Evolutionary conservation across 2,329 filamentous ascomycete genomes (phyloP).

Genomic region (Pestalotiopsis sp.): DNA sequence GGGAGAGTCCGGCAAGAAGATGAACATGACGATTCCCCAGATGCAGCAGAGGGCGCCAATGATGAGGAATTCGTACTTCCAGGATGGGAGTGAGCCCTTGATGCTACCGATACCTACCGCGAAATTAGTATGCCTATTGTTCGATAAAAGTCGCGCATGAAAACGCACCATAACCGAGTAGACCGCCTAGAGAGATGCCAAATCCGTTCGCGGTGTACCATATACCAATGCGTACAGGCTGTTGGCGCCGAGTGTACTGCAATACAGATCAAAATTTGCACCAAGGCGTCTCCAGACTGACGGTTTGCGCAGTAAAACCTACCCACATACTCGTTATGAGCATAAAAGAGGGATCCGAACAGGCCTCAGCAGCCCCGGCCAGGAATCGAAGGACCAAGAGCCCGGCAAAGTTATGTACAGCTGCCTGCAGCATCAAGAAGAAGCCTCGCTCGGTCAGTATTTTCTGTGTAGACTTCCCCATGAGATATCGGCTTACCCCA

Average conservation of each 20-base stretch:
- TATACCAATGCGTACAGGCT: constrained; percentile 56
- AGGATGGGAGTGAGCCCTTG: constrained; percentile 51
- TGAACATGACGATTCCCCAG: constrained; percentile 17
- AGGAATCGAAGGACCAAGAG: constrained; percentile 55
- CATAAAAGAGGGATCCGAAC: constrained; percentile 58
- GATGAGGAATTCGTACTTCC: constrained; percentile 63
- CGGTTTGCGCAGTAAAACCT: constrained; percentile 1
- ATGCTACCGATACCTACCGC: constrained; percentile 49
- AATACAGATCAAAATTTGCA: not conserved
- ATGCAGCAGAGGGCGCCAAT: constrained; percentile 30
- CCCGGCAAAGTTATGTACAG: constrained; percentile 51
- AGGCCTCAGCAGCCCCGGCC: constrained; percentile 58
- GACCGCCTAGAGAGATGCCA: constrained; percentile 56
- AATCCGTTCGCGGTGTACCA: constrained; percentile 59
- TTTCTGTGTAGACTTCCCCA: not conserved
- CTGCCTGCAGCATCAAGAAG: constrained; percentile 54
- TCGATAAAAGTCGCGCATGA: not conserved
- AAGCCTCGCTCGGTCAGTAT: constrained; percentile 30
- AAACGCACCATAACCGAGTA: constrained; percentile 50
- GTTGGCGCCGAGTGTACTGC: constrained; percentile 56
- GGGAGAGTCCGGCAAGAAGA: constrained; percentile 51
- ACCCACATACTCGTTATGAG: constrained; percentile 61
- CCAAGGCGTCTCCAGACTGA: not conserved
- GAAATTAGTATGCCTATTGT: constrained; percentile 5
- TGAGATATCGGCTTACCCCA: constrained; percentile 30